Conservation (phyloP, 768 basidiomycete species). For the Agrocybe chaxingu region DNA sequence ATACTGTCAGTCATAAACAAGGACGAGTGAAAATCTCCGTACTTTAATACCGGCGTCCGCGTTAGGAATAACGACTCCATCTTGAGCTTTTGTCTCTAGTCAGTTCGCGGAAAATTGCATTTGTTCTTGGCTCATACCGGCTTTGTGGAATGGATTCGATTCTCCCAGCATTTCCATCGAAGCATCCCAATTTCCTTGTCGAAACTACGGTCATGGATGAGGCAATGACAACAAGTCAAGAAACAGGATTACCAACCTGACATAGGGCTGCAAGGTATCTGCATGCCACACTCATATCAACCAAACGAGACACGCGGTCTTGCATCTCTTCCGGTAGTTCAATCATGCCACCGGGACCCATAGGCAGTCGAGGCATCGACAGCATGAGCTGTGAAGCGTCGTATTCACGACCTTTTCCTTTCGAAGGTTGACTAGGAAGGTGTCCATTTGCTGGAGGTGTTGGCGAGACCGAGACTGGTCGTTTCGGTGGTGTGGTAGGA, state of each 20-base stretch:
- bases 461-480: conserved; percentile 21
- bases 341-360: conserved; percentile 69
- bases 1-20: not conserved
- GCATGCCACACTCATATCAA: conserved; percentile 94
- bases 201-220: conserved; percentile 40
- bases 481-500: conserved; percentile 47
- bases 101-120: not conserved
- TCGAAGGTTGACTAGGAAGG: conserved; percentile 30
- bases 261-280: conserved; percentile 97
- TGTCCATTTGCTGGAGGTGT: conserved; percentile 40
- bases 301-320: conserved; percentile 69
- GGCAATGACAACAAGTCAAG: not conserved
- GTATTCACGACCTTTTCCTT: conserved; percentile 65
- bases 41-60: conserved; percentile 96
- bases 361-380: conserved; percentile 55
- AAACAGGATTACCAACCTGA: conserved; percentile 47
- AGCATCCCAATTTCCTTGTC: conserved; percentile 89
- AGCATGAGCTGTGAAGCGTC: conserved; percentile 30
- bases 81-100: conserved; percentile 38
- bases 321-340: conserved; percentile 65
- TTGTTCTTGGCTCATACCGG: conserved; percentile 38
- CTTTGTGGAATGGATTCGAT: conserved; percentile 81
- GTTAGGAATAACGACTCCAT: conserved; percentile 72
- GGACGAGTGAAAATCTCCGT: not conserved
- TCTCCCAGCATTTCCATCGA: conserved; percentile 93